These are phyloP conservation scores for Fragaria iinumae DNA, from an alignment of 306 rosid genomes.

Conservation along the genomic window DNA sequence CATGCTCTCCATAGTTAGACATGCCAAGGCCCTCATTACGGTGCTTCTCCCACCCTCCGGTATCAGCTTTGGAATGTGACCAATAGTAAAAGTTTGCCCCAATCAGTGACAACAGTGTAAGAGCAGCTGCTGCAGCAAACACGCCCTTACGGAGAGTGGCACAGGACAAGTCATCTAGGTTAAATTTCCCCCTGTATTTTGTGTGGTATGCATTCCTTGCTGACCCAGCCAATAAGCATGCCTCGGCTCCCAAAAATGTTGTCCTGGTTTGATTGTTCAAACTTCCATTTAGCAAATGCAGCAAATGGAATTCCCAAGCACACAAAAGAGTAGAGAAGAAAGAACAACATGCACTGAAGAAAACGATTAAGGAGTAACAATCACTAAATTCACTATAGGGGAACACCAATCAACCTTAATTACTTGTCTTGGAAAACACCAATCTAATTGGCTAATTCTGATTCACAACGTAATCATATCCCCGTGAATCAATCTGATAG, in stretches of 20 bases:
- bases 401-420: background rate
- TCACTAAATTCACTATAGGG: background rate
- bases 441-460: background rate
- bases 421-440: background rate
- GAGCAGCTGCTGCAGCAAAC: conserved; percentile 89
- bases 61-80: conserved; percentile 79
- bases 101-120: conserved; percentile 70
- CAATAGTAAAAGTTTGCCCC: conserved; percentile 71
- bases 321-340: background rate
- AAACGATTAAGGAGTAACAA: too few species aligned
- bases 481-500: background rate
- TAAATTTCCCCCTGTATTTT: conserved; percentile 50
- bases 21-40: conserved; percentile 68
- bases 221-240: conserved; percentile 88
- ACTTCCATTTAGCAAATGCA: conserved; percentile 11
- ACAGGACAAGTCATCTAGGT: conserved; percentile 46
- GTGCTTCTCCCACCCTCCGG: conserved; percentile 96
- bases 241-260: conserved; percentile 87
- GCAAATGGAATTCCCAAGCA: background rate
- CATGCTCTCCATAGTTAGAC: conserved; percentile 44
- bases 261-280: conserved; percentile 46
- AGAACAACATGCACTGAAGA: background rate
- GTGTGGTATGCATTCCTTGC: conserved; percentile 97
- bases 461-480: background rate
- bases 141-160: conserved; percentile 95